Base-by-base conservation (phyloP, 2,329 filamentous ascomycete species). In the Alternaria arborescens region DNA sequence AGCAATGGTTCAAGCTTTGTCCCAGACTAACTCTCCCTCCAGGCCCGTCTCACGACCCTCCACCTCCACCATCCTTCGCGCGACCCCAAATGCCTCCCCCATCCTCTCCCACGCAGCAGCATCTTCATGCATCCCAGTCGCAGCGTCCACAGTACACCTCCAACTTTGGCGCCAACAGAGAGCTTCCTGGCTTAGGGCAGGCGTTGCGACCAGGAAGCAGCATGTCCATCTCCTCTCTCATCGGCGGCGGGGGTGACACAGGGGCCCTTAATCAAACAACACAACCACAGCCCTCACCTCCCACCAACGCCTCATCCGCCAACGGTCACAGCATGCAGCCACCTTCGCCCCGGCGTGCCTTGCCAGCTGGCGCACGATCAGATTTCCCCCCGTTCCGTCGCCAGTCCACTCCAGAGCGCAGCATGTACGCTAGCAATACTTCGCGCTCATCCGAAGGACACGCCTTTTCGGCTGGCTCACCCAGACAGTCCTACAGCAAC, bases 151-250 rank as follows among this genome's bases (percentile, higher is more conserved):
- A 83, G 5, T 81, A 80, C 46, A 34, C 68, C 16, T 59, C 65
- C 38, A 66, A 60, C 41, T 85, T 85, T 66, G 77, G 80, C 52
- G 79, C 77, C 26, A 80, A 81, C 61, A 85, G 87, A 72, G 88
- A 90, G 66, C 80, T 86, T 48, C 83, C 86, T 50, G 79, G 81
- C 18, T 72, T 85, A 43, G 80, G 79, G 22, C 81, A 84, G 22
- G 77, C 81, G 58, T 82, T 86, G 74, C 83, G 88, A 60, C 85
- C 86, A 12, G 85, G 85, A 53, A 86, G 86, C 71, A 88, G 87
- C 78, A 91, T 91, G 89, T 90, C 89, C 47, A 91, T 91, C 77
- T 90, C 88, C n/a, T 89, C 89, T 44, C 86, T 92, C 78, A 84
- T 91, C 61, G 89, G 88, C 60, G 82, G 77, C 78, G 74, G 83